Conservation (phyloP, 352 stramenopile species). For the Phytophthora podocarpi region DNA sequence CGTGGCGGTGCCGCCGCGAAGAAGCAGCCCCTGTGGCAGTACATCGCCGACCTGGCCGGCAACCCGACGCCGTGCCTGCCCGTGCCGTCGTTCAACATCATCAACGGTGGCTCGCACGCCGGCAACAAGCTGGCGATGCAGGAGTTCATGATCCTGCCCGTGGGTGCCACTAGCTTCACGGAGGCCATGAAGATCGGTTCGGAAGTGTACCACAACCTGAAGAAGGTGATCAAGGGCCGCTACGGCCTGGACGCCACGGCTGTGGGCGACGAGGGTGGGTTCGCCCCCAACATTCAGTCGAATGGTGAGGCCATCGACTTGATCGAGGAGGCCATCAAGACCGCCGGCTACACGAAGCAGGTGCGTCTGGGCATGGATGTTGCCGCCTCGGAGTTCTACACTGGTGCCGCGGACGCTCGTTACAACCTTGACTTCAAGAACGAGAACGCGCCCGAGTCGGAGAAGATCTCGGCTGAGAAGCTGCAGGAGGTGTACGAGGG, state of each 20-base stretch:
- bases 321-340: conserved; percentile 97
- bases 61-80: conserved; percentile 95
- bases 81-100: conserved; percentile 99
- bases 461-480: conserved; percentile 92
- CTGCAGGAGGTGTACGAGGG: conserved; percentile 96
- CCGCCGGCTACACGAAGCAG: conserved; percentile 96
- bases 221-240: conserved; percentile 98
- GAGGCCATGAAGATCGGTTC: conserved; percentile 98
- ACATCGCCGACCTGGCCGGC: conserved; percentile 98
- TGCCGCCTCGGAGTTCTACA: conserved; percentile 98
- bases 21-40: conserved; percentile 96
- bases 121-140: conserved; percentile 99
- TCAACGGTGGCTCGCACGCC: conserved; percentile 98
- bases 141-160: conserved; percentile 99
- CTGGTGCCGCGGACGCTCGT: conserved; percentile 88
- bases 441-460: conserved; percentile 86
- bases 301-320: conserved; percentile 97
- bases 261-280: conserved; percentile 99
- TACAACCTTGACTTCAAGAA: conserved; percentile 99
- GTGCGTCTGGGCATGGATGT: conserved; percentile 98
- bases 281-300: conserved; percentile 97
- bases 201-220: conserved; percentile 99
- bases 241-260: conserved; percentile 99
- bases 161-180: conserved; percentile 88
- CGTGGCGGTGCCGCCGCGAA: conserved; percentile 96